Base-by-base conservation (phyloP, 2,329 filamentous ascomycete genomes). In the Aspergillus flavus region DNA sequence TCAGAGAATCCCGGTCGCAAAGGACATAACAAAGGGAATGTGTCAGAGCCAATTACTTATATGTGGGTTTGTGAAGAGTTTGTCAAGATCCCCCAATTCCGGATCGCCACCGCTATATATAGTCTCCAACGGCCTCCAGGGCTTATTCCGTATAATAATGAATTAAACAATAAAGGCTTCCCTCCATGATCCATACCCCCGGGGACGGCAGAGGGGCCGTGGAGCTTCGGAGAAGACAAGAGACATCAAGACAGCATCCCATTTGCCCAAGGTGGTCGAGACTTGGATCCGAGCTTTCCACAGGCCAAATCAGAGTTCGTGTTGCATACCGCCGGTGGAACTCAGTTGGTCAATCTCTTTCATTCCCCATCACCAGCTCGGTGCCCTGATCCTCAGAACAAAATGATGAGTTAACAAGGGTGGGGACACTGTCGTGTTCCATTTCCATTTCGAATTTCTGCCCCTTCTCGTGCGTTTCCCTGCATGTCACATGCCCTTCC, bases 21-120 rank as follows among this genome's bases (percentile, higher is more conserved):
- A 50, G 26, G 28, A 12, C 9, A 52, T 9, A 12, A 34, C 34
- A 6, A 50, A 30, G 14, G 21, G 10, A 48, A 14, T 46, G 12
- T 16, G 46, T 16, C 21, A 50, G 7, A 16, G 6, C n/a, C 21
- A 28, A 39, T 55, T 14, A 11, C 21, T 26, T 23, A 39, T 26
- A 26, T 12, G 12, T 30, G 21, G 52, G 32, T 21, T 39, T 39
- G 52, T 39, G 52, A 55, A 19, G 52, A 23, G 39, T 26, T 26
- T 39, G 52, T 55, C 34, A 16, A 39, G 52, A 26, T 55, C 32
- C 52, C 36, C 26, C 32, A 32, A 55, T 55, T 55, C 19, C 52
- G 52, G 32, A 39, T 55, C 52, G 52, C 52, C 52, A 55, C 52
- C 16, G 7, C 52, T 55, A 55, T 39, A 54, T 54, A 54, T 55